These are phyloP conservation scores for Hyaloperonospora brassicae DNA, from an alignment of 352 stramenopile species.

Conservation along the genomic window DNA sequence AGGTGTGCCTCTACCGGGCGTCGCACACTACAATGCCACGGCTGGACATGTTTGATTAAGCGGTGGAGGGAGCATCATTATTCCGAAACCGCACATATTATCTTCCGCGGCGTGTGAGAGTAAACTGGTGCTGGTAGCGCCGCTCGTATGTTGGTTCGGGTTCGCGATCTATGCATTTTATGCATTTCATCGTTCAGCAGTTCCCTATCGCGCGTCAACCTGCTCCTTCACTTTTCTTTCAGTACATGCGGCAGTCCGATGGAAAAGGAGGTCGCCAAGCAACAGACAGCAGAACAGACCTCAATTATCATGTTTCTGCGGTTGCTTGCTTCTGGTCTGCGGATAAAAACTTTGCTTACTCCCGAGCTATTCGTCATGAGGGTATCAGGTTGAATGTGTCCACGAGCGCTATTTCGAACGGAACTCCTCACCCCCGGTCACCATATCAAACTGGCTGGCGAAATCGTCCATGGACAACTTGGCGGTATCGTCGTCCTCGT, in stretches of 20 bases:
- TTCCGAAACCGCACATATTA: slow-evolving; percentile 7
- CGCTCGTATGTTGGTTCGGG: slow-evolving; percentile 18
- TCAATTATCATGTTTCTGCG: slow-evolving; percentile 26
- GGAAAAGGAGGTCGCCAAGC: neutral
- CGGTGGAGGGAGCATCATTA: slow-evolving; percentile 9
- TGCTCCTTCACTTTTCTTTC: neutral
- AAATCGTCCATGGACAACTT: slow-evolving; percentile 87
- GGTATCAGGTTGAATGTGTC: slow-evolving; percentile 10
- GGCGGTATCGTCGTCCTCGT: slow-evolving; percentile 61
- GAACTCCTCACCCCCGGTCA: slow-evolving; percentile 80
- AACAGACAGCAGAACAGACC: slow-evolving; percentile 25
- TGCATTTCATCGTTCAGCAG: slow-evolving; percentile 28
- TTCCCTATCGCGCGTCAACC: slow-evolving; percentile 2
- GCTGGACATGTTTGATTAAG: slow-evolving; percentile 35
- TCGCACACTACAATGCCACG: slow-evolving; percentile 21
- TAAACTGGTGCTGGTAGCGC: slow-evolving; percentile 4
- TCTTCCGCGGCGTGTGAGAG: slow-evolving; percentile 4
- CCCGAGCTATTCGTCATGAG: slow-evolving; percentile 13
- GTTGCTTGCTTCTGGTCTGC: slow-evolving; percentile 12
- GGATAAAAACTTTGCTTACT: slow-evolving; percentile 15
- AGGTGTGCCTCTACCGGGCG: slow-evolving; percentile 36
- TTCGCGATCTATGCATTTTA: slow-evolving; percentile 27
- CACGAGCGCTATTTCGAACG: slow-evolving; percentile 51
- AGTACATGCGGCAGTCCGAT: neutral
- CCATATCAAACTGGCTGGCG: slow-evolving; percentile 81